Evolutionary conservation across 2,329 filamentous ascomycete species (phyloP).

Genomic region (Botrytis deweyae): DNA sequence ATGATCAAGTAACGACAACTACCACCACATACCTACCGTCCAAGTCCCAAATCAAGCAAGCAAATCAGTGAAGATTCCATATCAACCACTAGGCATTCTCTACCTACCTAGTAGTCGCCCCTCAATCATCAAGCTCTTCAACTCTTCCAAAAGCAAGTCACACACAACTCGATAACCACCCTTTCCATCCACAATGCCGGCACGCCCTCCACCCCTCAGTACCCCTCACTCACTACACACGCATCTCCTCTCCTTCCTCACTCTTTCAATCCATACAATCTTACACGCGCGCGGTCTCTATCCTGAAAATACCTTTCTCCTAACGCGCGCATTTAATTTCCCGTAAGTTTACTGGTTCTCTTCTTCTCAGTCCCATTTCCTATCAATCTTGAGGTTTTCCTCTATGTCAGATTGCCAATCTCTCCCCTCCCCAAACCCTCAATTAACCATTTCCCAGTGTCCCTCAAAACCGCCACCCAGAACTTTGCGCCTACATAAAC

Average conservation of each 20-base stretch:
- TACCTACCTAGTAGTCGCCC: not conserved
- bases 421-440: not conserved
- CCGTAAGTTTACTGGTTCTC: conserved; percentile 38
- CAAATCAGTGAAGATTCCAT: not conserved
- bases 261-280: conserved; percentile 68
- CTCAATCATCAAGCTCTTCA: not conserved
- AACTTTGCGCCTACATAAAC: conserved; percentile 52
- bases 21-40: not conserved
- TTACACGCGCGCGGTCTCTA: conserved; percentile 67
- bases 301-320: conserved; percentile 63
- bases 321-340: conserved; percentile 67
- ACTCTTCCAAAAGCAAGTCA: too few species aligned
- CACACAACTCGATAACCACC: not conserved
- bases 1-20: not conserved
- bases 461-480: conserved; percentile 66
- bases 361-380: not conserved
- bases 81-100: not conserved
- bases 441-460: conserved; percentile 41
- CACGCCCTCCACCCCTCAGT: conserved; percentile 17
- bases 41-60: not conserved
- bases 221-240: conserved; percentile 46
- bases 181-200: conserved; percentile 17
- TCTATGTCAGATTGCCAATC: not conserved
- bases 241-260: conserved; percentile 65
- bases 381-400: not conserved